Evolutionary conservation across 306 rosid species (phyloP).

Genomic region (Styphnolobium japonicum): DNA sequence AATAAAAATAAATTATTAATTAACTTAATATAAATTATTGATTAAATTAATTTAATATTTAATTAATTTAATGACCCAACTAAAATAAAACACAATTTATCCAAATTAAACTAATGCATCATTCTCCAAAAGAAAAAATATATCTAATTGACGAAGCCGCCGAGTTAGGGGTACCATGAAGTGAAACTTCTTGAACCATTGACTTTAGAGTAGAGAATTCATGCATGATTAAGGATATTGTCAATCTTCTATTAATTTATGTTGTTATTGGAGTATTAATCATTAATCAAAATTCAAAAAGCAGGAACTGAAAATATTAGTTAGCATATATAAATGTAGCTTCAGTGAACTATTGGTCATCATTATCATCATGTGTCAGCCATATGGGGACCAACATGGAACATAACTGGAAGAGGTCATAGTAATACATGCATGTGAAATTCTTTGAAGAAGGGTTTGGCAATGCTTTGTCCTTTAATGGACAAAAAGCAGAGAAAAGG

Average conservation of each 20-base stretch:
- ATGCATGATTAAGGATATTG: neutral
- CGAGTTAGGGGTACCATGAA: neutral
- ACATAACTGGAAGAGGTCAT: neutral
- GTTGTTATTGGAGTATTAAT: too few species aligned
- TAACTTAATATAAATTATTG: too few species aligned
- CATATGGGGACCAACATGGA: neutral
- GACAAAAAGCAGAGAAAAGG: conserved; percentile 15
- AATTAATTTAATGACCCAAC: too few species aligned
- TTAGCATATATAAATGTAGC: neutral
- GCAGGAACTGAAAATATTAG: neutral
- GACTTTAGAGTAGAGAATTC: neutral
- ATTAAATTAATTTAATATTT: too few species aligned
- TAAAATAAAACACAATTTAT: too few species aligned
- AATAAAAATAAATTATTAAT: too few species aligned
- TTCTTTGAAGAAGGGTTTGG: neutral
- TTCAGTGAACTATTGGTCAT: neutral
- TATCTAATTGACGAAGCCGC: neutral
- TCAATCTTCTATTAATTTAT: neutral
- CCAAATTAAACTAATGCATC: too few species aligned
- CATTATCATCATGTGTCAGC: neutral
- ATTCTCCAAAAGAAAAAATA: too few species aligned
- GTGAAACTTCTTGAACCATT: neutral
- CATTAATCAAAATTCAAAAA: too few species aligned
- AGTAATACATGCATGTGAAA: neutral
- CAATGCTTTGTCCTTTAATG: neutral